These are phyloP conservation scores for Arthroderma sp. DNA, from an alignment of 2,329 filamentous ascomycete species.

Conservation along the genomic window DNA sequence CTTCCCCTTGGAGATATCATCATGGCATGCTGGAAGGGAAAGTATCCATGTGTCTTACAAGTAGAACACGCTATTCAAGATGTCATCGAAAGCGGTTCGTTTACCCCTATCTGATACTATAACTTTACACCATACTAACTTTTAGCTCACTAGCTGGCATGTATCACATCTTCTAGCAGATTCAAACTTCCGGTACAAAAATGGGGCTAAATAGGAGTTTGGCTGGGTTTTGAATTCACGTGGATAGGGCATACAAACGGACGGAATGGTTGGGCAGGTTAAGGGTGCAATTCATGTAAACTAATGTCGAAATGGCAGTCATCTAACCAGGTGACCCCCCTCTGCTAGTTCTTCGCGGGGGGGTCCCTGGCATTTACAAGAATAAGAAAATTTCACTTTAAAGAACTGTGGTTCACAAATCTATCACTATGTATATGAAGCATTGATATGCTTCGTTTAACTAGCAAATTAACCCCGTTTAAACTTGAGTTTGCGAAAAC, in stretches of 20 bases:
- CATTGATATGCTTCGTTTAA: no score
- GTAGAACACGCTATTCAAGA: conserved; percentile 1
- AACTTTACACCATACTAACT: background rate
- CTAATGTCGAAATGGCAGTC: background rate
- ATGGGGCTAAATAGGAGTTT: background rate
- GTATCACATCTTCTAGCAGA: background rate
- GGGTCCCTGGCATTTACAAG: background rate
- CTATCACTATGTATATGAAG: no score
- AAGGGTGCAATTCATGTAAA: background rate
- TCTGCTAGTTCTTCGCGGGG: background rate
- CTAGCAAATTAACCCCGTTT: no score
- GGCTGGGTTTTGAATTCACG: background rate
- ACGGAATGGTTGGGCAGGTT: background rate
- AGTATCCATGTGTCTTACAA: conserved; percentile 1
- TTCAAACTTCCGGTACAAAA: no score
- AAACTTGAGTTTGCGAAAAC: no score
- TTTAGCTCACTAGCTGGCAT: background rate
- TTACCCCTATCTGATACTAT: background rate
- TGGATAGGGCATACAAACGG: background rate
- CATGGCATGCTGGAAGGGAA: conserved; percentile 8
- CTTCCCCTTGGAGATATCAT: conserved; percentile 8
- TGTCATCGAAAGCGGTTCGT: background rate
- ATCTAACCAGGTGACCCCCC: background rate
- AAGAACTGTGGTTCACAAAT: background rate
- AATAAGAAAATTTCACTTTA: background rate